phyloP scores from a whole-genome alignment of 192 early-diverging fungal species.

The Entomortierella parvispora region DNA sequence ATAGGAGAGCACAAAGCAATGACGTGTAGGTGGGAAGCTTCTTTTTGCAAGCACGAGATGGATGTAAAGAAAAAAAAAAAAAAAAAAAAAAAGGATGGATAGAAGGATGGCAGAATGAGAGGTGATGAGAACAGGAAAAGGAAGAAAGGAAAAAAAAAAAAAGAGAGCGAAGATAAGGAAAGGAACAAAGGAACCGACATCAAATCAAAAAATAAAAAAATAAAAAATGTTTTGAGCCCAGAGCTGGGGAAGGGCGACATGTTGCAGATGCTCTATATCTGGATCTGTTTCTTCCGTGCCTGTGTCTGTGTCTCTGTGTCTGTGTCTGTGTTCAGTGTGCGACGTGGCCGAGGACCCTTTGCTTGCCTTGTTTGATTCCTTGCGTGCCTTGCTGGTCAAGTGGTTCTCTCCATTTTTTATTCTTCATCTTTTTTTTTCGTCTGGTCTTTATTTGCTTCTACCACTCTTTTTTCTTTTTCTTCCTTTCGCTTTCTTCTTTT shows the following conservation, averaged over 20 bases:
- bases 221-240: not conserved
- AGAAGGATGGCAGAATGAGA: too few relatives aligned
- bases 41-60: too few relatives aligned
- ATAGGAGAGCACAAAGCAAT: not conserved
- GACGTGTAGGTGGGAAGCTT: not conserved
- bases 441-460: not conserved
- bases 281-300: too few relatives aligned
- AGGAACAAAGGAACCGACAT: not conserved
- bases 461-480: not conserved
- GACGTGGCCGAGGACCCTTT: not conserved
- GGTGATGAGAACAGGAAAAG: not conserved
- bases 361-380: not conserved
- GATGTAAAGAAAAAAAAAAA: not conserved
- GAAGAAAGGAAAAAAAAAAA: not conserved
- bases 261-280: not conserved
- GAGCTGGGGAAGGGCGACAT: not conserved
- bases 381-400: too few relatives aligned
- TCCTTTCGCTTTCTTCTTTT: conserved; percentile 2
- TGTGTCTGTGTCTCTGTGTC: not conserved
- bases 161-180: conserved; percentile 2
- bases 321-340: not conserved
- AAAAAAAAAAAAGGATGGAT: too few relatives aligned
- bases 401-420: too few relatives aligned
- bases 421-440: too few relatives aligned
- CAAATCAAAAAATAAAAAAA: conserved; percentile 4